Base-by-base conservation (phyloP, 257 asterid species). In the Misopates orontium region DNA sequence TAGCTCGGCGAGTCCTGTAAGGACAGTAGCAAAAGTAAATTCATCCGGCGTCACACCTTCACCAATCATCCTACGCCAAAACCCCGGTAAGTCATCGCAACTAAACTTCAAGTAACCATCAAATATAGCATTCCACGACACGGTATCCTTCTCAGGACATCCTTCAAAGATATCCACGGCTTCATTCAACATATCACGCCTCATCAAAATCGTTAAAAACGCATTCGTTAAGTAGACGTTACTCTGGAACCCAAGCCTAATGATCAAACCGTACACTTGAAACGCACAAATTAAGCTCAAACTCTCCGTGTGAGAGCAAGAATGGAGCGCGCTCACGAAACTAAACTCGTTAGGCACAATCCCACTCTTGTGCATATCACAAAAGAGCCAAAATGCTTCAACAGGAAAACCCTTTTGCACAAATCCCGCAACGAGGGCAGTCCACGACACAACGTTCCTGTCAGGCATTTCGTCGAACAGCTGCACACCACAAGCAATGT, bases 81-180 rank as follows among this genome's bases (percentile, higher is more conserved):
- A 79, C 6, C 59, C 40, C 0, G 90, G 88, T 42, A 86, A 67
- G 10, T 73, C 41, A 5, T 54, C 62, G 54, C 82, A 76, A 18
- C 69, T 54, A 62, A 64, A 71, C 58, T 79, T 82, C 80, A 82
- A 77, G 69, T 71, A 82, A 23, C 95, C 95, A 49, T 80, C 83
- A 9, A 86, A 49, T 64, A 89, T 58, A 17, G 96, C 88, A 73
- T 86, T 89, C 95, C 95, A 88, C n/a, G 95, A 82, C 14, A 88
- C 91, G 40, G 49, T 71, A 69, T 88, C 95, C 70, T 53, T 79
- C 10, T 73, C 10, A 0, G 17, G 23, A 51, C 77, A 77, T 75
- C 67, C 75, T 63, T 88, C 79, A 31, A 86, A 88, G 60, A 78
- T 74, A 42, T 56, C 67, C 0, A 76, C 8, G 31, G 96, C 95